phyloP scores from a whole-genome alignment of 495 filamentous ascomycete species.

The Cladorrhinum samala region DNA sequence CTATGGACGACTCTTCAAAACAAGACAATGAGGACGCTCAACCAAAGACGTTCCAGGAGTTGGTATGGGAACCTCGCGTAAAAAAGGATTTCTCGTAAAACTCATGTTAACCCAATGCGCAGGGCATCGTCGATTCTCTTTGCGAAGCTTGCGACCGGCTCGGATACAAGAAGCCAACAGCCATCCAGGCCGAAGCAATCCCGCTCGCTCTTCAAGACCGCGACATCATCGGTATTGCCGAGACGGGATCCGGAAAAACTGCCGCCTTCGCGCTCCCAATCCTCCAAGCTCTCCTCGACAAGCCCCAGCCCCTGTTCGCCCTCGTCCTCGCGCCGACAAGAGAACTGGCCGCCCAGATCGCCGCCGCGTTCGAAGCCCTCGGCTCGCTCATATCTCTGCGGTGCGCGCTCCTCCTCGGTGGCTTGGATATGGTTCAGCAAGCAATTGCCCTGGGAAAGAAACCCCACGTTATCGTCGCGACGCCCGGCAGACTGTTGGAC shows the following conservation, averaged over 20 bases:
- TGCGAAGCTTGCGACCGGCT: constrained; percentile 78
- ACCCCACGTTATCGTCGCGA: constrained; percentile 83
- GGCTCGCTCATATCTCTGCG: constrained; percentile 77
- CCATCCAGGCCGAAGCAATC: constrained; percentile 70
- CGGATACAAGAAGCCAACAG: constrained; percentile 76
- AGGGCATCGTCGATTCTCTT: constrained; percentile 76
- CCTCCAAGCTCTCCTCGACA: constrained; percentile 78
- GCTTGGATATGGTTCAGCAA: constrained; percentile 92
- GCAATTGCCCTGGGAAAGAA: constrained; percentile 83
- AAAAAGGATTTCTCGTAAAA: neutral
- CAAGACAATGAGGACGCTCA: constrained; percentile 19
- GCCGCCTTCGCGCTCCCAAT: constrained; percentile 89
- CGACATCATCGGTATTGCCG: constrained; percentile 88
- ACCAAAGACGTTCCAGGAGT: constrained; percentile 69
- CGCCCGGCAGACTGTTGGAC: constrained; percentile 83
- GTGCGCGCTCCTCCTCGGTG: constrained; percentile 76
- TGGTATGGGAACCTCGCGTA: constrained; percentile 30
- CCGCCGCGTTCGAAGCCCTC: constrained; percentile 73
- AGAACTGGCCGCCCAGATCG: constrained; percentile 87
- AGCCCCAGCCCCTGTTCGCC: constrained; percentile 68
- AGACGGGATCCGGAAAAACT: constrained; percentile 91
- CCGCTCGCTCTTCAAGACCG: constrained; percentile 74
- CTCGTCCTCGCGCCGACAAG: constrained; percentile 86
- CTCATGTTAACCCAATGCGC: constrained; percentile 11
- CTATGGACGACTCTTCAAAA: constrained; percentile 15